phyloP scores from a whole-genome alignment of 139 green algal genomes.

The Yamagishiella unicocca region DNA sequence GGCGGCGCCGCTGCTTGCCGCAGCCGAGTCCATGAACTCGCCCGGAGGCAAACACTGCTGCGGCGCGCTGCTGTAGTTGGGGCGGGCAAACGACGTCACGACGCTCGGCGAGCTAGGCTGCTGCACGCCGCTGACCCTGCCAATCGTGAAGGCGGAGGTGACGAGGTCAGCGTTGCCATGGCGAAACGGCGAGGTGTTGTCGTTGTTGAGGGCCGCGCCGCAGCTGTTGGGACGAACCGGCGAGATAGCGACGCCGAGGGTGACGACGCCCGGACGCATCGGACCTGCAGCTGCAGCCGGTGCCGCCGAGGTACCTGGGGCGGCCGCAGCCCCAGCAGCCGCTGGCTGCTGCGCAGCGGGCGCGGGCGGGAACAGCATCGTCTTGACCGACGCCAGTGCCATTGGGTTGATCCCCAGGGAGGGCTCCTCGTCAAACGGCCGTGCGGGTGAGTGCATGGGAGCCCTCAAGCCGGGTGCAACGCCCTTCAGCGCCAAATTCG shows the following conservation, averaged over 20 bases:
- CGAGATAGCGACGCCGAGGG: neutral
- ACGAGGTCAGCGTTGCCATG: no score
- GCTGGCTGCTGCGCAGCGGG: neutral
- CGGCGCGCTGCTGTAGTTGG: no score
- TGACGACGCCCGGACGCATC: neutral
- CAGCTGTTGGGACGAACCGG: neutral
- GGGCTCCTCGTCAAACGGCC: neutral
- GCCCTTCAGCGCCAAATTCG: neutral
- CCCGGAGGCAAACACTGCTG: no score
- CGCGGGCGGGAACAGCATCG: slow-evolving; percentile 10
- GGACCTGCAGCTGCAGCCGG: neutral
- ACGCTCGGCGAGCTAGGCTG: no score
- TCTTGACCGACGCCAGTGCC: neutral
- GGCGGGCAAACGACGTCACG: no score
- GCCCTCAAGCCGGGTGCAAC: slow-evolving; percentile 20
- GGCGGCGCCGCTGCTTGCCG: no score
- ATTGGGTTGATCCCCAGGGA: neutral
- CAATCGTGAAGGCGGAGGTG: neutral
- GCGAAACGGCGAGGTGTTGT: no score
- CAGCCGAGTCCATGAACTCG: no score
- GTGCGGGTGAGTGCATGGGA: slow-evolving; percentile 19
- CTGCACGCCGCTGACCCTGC: no score
- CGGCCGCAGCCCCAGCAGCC: neutral
- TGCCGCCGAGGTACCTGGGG: neutral
- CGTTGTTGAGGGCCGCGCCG: neutral